Percentiles rank a stretch among this genome's conserved stretches.
Conservation (phyloP, 2,329 filamentous ascomycete genomes). For the Monilinia fructicola region DNA sequence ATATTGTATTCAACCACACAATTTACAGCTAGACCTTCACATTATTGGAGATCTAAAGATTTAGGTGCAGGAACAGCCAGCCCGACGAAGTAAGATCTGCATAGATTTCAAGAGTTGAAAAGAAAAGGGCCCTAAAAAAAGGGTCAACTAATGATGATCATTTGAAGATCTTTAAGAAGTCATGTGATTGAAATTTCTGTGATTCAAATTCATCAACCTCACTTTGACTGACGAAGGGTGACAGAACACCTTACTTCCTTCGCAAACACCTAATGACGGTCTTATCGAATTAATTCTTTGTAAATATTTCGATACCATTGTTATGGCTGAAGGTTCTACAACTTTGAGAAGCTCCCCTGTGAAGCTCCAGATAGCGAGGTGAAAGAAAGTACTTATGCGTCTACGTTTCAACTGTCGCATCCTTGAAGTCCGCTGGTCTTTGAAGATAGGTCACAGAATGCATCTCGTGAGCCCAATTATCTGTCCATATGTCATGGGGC, state of each 20-base stretch:
- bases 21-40: too few species aligned
- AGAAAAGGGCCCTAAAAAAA: background rate
- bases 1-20: background rate
- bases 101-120: background rate
- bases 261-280: too few species aligned
- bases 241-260: background rate
- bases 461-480: background rate
- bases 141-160: background rate
- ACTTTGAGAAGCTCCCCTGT: background rate
- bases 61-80: background rate
- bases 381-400: background rate
- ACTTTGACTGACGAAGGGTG: too few species aligned
- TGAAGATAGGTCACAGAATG: too few species aligned
- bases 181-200: background rate
- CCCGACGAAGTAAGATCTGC: background rate
- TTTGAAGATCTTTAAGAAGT: background rate
- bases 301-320: background rate
- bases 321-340: too few species aligned
- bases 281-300: background rate
- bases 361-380: background rate
- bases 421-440: background rate
- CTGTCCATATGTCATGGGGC: background rate
- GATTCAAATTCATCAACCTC: background rate
- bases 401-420: background rate
- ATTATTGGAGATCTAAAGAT: background rate